Percentiles rank a stretch among this genome's conserved stretches.
These are phyloP conservation scores for Ceratocystis eucalypticola DNA, from an alignment of 2,329 filamentous ascomycete species.

Conservation along the genomic window DNA sequence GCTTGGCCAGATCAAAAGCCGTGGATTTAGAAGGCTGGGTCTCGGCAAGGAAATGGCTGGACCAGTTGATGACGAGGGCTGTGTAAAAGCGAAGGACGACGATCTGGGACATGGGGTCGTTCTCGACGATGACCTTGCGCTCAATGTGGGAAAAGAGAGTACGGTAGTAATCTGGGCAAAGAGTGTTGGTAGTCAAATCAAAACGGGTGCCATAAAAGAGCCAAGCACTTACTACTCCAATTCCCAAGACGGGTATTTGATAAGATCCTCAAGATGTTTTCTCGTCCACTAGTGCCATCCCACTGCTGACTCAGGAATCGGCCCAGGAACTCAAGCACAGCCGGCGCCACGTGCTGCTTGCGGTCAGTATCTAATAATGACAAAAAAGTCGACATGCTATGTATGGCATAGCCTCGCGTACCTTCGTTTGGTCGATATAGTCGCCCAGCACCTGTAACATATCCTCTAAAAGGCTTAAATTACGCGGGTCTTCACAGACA, in stretches of 20 bases:
- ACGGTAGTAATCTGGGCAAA: slow-evolving; percentile 34
- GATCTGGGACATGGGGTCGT: slow-evolving; percentile 39
- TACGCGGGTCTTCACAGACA: slow-evolving; percentile 38
- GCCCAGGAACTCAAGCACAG: slow-evolving; percentile 37
- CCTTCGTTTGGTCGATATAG: slow-evolving; percentile 45
- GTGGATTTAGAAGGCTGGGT: slow-evolving; percentile 28
- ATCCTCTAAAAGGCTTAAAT: slow-evolving; percentile 37
- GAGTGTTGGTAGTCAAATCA: slow-evolving; percentile 32
- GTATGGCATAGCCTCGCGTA: slow-evolving; percentile 24
- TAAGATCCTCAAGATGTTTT: slow-evolving; percentile 44
- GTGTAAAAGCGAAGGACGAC: slow-evolving; percentile 55
- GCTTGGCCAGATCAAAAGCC: slow-evolving; percentile 29
- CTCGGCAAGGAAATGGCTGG: slow-evolving; percentile 31
- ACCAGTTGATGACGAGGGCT: slow-evolving; percentile 49
- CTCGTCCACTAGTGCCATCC: slow-evolving; percentile 45
- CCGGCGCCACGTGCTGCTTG: slow-evolving; percentile 33
- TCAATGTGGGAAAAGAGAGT: slow-evolving; percentile 41
- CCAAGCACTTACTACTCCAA: slow-evolving; percentile 38
- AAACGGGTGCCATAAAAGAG: not conserved
- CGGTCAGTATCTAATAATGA: not conserved
- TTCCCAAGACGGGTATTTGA: slow-evolving; percentile 39
- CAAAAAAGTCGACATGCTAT: not conserved
- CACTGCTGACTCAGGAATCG: slow-evolving; percentile 42
- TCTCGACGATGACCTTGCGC: slow-evolving; percentile 33
- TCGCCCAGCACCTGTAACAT: slow-evolving; percentile 42